phyloP scores from a whole-genome alignment of 2,329 filamentous ascomycete genomes.

The Aureobasidium sp. region DNA sequence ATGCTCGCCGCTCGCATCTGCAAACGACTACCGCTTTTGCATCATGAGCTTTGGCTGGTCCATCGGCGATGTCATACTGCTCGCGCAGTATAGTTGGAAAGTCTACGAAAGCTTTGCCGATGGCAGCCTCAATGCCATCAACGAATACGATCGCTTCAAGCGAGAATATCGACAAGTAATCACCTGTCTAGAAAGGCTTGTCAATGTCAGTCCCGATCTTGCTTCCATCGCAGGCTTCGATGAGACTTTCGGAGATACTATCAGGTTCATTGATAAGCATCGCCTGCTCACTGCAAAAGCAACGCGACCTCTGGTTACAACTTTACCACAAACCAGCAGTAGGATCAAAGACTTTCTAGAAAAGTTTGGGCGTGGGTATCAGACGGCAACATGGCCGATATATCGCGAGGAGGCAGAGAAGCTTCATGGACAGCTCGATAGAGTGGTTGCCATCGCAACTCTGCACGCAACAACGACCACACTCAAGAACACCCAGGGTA shows the following conservation, averaged over 20 bases:
- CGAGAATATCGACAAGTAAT: not conserved
- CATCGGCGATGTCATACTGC: not conserved
- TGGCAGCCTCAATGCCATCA: not conserved
- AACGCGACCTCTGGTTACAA: not conserved
- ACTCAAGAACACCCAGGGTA: not conserved
- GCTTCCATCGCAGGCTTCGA: not conserved
- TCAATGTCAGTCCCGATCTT: not conserved
- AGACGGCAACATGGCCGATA: not conserved
- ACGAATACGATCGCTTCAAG: not conserved
- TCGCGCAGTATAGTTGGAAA: not conserved
- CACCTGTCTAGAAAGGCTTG: not conserved
- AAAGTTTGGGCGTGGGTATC: not conserved
- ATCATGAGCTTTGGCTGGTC: constrained; percentile 9
- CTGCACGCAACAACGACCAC: not conserved
- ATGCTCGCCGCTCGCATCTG: not conserved
- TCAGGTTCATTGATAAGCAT: not conserved
- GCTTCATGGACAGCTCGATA: not conserved
- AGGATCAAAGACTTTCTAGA: not conserved
- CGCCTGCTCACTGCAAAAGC: not conserved
- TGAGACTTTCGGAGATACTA: not conserved
- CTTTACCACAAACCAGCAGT: not conserved
- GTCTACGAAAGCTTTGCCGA: constrained; percentile 5
- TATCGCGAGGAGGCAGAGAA: constrained; percentile 4
- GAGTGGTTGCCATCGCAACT: not conserved
- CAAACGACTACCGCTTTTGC: not conserved